Percentiles rank a stretch among this genome's conserved stretches.
Evolutionary conservation across 2,329 filamentous ascomycete species (phyloP).

Genomic region (Sordariomycetes sp.): DNA sequence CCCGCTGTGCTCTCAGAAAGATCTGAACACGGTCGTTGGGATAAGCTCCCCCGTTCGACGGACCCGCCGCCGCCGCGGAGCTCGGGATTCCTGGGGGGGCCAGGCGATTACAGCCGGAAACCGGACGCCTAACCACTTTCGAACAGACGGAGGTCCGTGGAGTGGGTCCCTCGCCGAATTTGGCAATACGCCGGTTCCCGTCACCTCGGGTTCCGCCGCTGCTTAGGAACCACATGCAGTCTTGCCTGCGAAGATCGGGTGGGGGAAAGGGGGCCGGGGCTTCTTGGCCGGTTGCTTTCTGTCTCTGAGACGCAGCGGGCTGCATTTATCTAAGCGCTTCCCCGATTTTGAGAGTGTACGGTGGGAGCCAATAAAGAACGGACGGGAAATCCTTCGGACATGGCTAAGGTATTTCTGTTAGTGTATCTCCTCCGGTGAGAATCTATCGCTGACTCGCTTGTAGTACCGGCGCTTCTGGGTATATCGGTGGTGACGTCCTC

Average conservation of each 20-base stretch:
- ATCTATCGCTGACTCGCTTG: neutral
- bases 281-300: too few relatives aligned
- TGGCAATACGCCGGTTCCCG: too few relatives aligned
- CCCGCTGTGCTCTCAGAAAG: neutral
- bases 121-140: neutral
- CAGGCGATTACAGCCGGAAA: neutral
- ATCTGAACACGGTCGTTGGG: neutral
- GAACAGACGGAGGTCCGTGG: neutral
- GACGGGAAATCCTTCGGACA: neutral
- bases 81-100: too few relatives aligned
- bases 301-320: neutral
- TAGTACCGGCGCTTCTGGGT: neutral
- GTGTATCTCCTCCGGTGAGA: neutral
- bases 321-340: neutral
- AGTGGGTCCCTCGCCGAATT: neutral
- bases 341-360: neutral
- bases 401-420: neutral
- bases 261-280: too few relatives aligned
- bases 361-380: neutral
- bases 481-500: constrained; percentile 35
- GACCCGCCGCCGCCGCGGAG: neutral
- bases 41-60: neutral
- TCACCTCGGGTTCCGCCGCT: neutral
- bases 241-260: too few relatives aligned
- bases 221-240: too few relatives aligned